Base-by-base conservation (phyloP, 1,284 basidiomycete genomes). In the Tremellales sp. region DNA sequence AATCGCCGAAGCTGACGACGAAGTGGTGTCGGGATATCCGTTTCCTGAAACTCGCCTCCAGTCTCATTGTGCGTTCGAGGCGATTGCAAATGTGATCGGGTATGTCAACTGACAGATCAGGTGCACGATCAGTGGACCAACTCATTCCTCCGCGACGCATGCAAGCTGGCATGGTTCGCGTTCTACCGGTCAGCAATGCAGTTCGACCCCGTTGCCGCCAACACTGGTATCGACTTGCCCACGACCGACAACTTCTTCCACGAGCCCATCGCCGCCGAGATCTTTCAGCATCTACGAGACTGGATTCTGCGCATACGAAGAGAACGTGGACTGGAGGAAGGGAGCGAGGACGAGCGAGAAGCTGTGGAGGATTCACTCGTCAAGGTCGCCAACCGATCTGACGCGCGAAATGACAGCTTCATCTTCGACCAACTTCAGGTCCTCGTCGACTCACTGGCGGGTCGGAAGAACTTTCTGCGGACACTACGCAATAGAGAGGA, bases 401-500 rank as follows among this genome's bases (percentile, higher is more conserved):
- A 68, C 44, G 47, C 61, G 1, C 48, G 39, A 10, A 67, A 68
- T 53, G 64, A 72, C 55, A 43, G 25, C 10, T 74, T 81, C 24
- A 75, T 93, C 11, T 76, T 90, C 24, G 72, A 78, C 23, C 80
- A 82, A 19, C 82, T 89, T 51, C 89, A 92, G 63, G 76, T 77
- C 1, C 79, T 94, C 15, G 73, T 93, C 31, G 80, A 82, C 15
- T 75, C 87, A 37, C 84, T 96, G 58, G 84, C 82, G 0, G 84
- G 86, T 53, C 85, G 87, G 7, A 88, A 86, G 12, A 85, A 87
- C 0, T 87, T 93, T 67, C 78, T 96, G n/a, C 82, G 88, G 39
- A 89, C 89, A 67, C 84, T 96, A 67, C 89, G 91, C 67, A 89
- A 92, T 62, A 78, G 85, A 36, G 91, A 96, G 67, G 92, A 96